Percentiles rank a stretch among this genome's conserved stretches.
These are phyloP conservation scores for Ceratocystis huliohia DNA, from an alignment of 2,329 filamentous ascomycete species.

Conservation along the genomic window DNA sequence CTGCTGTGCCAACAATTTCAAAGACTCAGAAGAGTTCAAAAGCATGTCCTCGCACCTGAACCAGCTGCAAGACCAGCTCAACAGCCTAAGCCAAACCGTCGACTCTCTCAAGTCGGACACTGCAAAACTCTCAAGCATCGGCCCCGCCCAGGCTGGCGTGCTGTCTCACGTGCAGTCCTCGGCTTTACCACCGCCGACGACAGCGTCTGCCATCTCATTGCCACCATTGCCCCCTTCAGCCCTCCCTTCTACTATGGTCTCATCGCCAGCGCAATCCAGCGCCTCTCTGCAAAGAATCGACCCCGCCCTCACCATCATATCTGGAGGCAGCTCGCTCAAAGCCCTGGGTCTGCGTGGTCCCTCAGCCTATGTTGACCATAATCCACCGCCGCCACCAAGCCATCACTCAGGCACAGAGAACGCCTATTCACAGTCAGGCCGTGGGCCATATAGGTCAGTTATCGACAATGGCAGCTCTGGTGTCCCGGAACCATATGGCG, in stretches of 20 bases:
- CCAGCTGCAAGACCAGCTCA: conserved; percentile 72
- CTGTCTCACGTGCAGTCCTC: conserved; percentile 11
- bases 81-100: conserved; percentile 60
- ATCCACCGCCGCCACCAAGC: conserved; percentile 16
- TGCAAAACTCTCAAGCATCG: conserved; percentile 29
- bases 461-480: conserved; percentile 17
- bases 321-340: conserved; percentile 17
- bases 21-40: conserved; percentile 84
- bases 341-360: conserved; percentile 13
- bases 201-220: conserved; percentile 8
- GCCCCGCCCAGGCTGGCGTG: not conserved
- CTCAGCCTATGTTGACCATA: conserved; percentile 12
- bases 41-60: conserved; percentile 63
- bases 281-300: conserved; percentile 20
- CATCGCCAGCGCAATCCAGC: conserved; percentile 18
- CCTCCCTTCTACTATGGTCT: conserved; percentile 10
- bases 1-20: conserved; percentile 65
- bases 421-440: conserved; percentile 18
- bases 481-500: conserved; percentile 6
- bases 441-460: conserved; percentile 15
- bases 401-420: conserved; percentile 19
- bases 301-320: conserved; percentile 17
- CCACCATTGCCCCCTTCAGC: conserved; percentile 12
- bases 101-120: conserved; percentile 50
- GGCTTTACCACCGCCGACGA: conserved; percentile 10